A percentile compares a stretch with the other conserved stretches of the same genome.
phyloP scores from a whole-genome alignment of 352 stramenopile species.

The Globisporangium iwayamae region DNA sequence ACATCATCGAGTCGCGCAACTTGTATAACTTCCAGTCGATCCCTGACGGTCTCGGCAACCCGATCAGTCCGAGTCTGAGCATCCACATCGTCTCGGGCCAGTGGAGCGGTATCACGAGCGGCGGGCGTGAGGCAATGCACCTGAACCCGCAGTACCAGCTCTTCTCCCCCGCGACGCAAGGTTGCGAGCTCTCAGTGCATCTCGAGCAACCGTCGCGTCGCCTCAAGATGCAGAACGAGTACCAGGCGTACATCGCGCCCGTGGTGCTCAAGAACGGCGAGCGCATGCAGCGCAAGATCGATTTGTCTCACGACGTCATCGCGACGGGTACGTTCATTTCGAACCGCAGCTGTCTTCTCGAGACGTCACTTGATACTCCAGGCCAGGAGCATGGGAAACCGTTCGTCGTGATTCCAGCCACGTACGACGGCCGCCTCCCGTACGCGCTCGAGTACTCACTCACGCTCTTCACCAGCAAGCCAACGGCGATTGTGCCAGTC shows the following conservation, averaged over 20 bases:
- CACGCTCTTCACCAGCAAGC: slow-evolving; percentile 60
- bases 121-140: slow-evolving; percentile 77
- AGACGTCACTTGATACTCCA: slow-evolving; percentile 35
- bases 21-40: slow-evolving; percentile 80
- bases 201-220: slow-evolving; percentile 77
- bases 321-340: slow-evolving; percentile 84
- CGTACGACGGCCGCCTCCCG: slow-evolving; percentile 56
- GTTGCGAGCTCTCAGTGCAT: slow-evolving; percentile 50
- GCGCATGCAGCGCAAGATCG: slow-evolving; percentile 69
- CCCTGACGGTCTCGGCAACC: slow-evolving; percentile 58
- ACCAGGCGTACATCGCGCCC: slow-evolving; percentile 70
- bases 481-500: slow-evolving; percentile 52
- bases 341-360: slow-evolving; percentile 71
- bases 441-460: slow-evolving; percentile 50
- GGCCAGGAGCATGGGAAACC: slow-evolving; percentile 35
- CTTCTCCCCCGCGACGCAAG: slow-evolving; percentile 52
- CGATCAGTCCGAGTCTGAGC: slow-evolving; percentile 49
- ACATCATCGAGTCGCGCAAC: slow-evolving; percentile 73
- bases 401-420: slow-evolving; percentile 65
- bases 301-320: slow-evolving; percentile 73
- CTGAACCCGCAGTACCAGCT: slow-evolving; percentile 85
- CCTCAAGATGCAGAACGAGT: slow-evolving; percentile 72
- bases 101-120: slow-evolving; percentile 80
- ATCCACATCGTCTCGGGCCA: slow-evolving; percentile 71
- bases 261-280: slow-evolving; percentile 76